Percentiles rank a stretch among this genome's conserved stretches.
Conservation (phyloP, 208 protist genomes). For the Trichomonas vaginalis region DNA sequence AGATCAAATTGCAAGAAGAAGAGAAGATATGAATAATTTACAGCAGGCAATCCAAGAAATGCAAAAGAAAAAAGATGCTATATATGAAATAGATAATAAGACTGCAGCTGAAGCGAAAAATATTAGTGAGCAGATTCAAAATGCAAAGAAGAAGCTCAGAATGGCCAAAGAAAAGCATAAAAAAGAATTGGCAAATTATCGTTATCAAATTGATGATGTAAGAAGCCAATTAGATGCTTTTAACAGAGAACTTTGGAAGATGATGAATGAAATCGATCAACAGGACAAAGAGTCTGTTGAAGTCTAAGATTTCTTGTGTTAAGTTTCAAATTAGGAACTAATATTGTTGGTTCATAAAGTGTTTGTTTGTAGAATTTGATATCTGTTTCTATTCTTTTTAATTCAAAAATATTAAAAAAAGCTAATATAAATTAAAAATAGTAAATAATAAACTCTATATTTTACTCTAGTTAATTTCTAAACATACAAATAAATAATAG, state of each 20-base stretch:
- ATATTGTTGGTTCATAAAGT: too few relatives aligned
- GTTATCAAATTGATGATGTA: background rate
- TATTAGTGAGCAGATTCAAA: background rate
- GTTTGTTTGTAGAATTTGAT: too few relatives aligned
- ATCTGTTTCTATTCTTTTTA: too few relatives aligned
- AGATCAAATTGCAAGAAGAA: background rate
- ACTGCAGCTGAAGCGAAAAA: background rate
- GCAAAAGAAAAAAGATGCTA: background rate
- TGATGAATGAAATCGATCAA: background rate
- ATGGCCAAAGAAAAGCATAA: background rate
- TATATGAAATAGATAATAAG: background rate
- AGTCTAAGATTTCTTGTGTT: too few relatives aligned
- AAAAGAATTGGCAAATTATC: background rate
- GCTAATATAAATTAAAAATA: too few relatives aligned
- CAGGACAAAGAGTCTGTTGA: too few relatives aligned
- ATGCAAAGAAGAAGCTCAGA: background rate
- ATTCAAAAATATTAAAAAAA: too few relatives aligned
- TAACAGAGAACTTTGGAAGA: background rate
- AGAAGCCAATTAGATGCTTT: background rate
- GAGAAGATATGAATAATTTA: background rate
- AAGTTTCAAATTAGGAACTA: too few relatives aligned
- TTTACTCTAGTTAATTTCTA: too few relatives aligned
- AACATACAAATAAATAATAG: too few relatives aligned
- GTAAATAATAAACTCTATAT: too few relatives aligned
- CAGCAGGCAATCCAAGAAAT: background rate